phyloP scores from a whole-genome alignment of 495 filamentous ascomycete genomes.

The Neurospora sp. region DNA sequence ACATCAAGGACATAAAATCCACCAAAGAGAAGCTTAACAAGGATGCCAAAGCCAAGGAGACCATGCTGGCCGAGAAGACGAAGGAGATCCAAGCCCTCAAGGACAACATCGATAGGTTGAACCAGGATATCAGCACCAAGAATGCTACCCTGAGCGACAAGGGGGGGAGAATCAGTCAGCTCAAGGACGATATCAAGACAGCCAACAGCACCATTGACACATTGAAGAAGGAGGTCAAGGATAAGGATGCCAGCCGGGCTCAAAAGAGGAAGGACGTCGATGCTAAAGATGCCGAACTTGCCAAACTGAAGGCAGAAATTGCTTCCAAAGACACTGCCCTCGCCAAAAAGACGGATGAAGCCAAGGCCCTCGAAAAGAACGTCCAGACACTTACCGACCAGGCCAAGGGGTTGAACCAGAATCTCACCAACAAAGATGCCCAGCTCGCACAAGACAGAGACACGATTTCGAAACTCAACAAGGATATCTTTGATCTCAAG shows the following conservation, averaged over 20 bases:
- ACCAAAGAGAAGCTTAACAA: not conserved
- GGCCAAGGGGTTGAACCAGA: not conserved
- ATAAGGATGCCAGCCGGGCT: not conserved
- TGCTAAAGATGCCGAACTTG: not conserved
- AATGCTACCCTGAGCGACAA: not conserved
- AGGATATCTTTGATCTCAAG: not conserved
- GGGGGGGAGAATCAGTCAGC: not conserved
- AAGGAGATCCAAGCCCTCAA: not conserved
- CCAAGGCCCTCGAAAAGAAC: not conserved
- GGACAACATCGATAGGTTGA: not conserved
- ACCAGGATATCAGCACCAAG: not conserved
- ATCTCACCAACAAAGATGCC: not conserved
- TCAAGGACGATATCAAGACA: not conserved
- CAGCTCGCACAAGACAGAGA: not conserved
- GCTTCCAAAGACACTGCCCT: not conserved
- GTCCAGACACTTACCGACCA: not conserved
- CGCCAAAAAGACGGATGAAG: not conserved
- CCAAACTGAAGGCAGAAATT: not conserved
- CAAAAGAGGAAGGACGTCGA: not conserved
- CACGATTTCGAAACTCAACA: not conserved
- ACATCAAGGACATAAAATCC: not conserved
- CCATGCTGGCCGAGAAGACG: not conserved
- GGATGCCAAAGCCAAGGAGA: not conserved
- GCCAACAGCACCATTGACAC: not conserved
- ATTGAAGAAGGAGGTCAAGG: not conserved